Evolutionary conservation across 768 basidiomycete genomes (phyloP).

Genomic region (Sporobolomyces pararoseus): DNA sequence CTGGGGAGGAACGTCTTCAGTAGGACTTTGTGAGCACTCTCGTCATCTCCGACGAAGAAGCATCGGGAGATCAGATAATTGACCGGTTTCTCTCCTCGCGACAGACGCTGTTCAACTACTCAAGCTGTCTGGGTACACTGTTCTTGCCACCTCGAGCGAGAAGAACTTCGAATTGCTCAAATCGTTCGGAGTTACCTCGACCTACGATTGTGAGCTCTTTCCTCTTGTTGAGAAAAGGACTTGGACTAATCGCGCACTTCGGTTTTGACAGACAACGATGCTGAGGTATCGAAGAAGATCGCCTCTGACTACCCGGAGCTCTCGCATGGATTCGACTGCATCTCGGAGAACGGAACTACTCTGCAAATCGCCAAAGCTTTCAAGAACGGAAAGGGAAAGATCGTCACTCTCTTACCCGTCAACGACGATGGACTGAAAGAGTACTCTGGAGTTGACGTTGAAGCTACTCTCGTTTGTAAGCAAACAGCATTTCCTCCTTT

Average conservation of each 20-base stretch:
- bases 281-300: constrained; percentile 33
- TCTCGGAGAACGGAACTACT: constrained; percentile 36
- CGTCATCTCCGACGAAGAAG: too few relatives aligned
- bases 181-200: constrained; percentile 53
- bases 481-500: neutral
- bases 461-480: constrained; percentile 24
- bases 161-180: constrained; percentile 51
- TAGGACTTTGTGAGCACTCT: constrained; percentile 25
- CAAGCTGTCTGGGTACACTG: constrained; percentile 53
- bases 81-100: too few relatives aligned
- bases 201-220: constrained; percentile 49
- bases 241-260: neutral
- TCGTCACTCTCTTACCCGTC: constrained; percentile 25
- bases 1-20: constrained; percentile 32
- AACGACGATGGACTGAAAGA: constrained; percentile 13
- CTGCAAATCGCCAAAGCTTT: constrained; percentile 6
- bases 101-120: constrained; percentile 52
- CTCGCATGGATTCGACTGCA: constrained; percentile 35
- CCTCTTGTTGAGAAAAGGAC: neutral
- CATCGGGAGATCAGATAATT: too few relatives aligned
- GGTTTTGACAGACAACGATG: constrained; percentile 27
- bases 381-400: constrained; percentile 18
- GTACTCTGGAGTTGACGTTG: constrained; percentile 1
- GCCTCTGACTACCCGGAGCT: constrained; percentile 30
- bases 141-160: constrained; percentile 55